phyloP scores from a whole-genome alignment of 371 early-diverging fungal genomes.

The Entomophthora muscae region DNA sequence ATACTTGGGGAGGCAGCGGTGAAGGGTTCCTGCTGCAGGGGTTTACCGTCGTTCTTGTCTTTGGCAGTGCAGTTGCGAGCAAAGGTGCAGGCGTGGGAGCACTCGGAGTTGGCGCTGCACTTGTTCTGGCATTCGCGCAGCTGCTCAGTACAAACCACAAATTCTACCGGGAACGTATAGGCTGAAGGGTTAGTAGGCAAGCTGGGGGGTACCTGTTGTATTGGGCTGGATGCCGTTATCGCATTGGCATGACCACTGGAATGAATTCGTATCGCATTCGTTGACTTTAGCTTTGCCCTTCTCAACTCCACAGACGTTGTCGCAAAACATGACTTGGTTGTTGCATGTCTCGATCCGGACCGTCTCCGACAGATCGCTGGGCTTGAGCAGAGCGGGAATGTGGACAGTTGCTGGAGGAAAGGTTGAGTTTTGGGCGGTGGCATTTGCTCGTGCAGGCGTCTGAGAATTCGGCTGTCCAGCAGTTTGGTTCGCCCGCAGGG shows the following conservation, averaged over 20 bases:
- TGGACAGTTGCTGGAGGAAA: too few relatives aligned
- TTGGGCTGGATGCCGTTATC: neutral
- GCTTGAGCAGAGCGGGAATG: too few relatives aligned
- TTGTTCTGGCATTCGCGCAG: neutral
- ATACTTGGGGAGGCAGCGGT: too few relatives aligned
- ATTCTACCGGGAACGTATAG: constrained; percentile 7
- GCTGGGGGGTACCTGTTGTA: neutral
- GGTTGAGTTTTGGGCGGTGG: too few relatives aligned
- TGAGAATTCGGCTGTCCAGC: too few relatives aligned
- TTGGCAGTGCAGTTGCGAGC: neutral
- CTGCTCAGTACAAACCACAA: neutral
- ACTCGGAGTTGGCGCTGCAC: neutral
- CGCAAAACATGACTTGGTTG: neutral
- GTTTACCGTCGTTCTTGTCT: constrained; percentile 1
- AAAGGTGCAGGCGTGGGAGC: neutral
- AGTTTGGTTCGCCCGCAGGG: too few relatives aligned
- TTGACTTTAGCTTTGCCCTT: neutral
- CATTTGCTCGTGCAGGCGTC: too few relatives aligned
- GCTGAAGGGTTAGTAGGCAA: neutral
- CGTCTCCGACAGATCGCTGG: neutral
- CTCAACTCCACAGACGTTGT: neutral
- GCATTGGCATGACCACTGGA: neutral
- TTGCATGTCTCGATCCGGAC: neutral
- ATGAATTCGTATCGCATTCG: neutral
- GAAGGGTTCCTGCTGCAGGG: neutral